Conservation (phyloP, 2,329 filamentous ascomycete species). For the Aplosporella prunicola region DNA sequence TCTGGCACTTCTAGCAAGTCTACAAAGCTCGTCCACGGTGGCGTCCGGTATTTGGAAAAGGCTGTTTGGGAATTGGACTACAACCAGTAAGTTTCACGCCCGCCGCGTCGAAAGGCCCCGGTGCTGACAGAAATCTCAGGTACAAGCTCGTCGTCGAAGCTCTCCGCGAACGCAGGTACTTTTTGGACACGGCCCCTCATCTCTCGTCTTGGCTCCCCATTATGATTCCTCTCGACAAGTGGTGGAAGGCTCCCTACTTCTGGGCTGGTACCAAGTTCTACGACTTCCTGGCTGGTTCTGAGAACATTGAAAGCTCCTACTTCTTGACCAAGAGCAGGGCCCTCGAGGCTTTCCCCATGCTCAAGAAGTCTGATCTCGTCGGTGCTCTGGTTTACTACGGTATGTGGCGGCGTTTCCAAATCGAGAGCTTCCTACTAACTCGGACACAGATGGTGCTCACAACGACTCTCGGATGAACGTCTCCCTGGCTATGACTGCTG, state of each 20-base stretch:
- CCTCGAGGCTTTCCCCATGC: constrained; percentile 78
- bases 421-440: constrained; percentile 17
- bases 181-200: constrained; percentile 74
- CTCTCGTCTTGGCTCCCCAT: constrained; percentile 73
- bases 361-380: constrained; percentile 68
- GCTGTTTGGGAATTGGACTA: constrained; percentile 80
- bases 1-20: constrained; percentile 77
- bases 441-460: constrained; percentile 62
- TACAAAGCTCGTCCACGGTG: constrained; percentile 78
- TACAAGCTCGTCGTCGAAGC: constrained; percentile 71
- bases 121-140: constrained; percentile 17
- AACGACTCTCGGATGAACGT: constrained; percentile 93
- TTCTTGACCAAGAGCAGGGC: constrained; percentile 81
- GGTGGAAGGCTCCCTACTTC: constrained; percentile 77
- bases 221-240: constrained; percentile 71
- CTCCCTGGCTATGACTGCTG: constrained; percentile 76
- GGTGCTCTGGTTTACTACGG: constrained; percentile 82
- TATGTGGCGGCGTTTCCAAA: constrained; percentile 22
- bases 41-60: constrained; percentile 78
- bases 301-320: constrained; percentile 83
- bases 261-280: constrained; percentile 74
- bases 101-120: too few species aligned
- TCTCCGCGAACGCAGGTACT: constrained; percentile 72
- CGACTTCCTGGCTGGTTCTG: constrained; percentile 73
- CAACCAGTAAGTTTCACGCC: constrained; percentile 49